Percentiles rank a stretch among this genome's conserved stretches.
Conservation (phyloP, 2,329 filamentous ascomycete genomes). For the Cercospora zeae-maydis region DNA sequence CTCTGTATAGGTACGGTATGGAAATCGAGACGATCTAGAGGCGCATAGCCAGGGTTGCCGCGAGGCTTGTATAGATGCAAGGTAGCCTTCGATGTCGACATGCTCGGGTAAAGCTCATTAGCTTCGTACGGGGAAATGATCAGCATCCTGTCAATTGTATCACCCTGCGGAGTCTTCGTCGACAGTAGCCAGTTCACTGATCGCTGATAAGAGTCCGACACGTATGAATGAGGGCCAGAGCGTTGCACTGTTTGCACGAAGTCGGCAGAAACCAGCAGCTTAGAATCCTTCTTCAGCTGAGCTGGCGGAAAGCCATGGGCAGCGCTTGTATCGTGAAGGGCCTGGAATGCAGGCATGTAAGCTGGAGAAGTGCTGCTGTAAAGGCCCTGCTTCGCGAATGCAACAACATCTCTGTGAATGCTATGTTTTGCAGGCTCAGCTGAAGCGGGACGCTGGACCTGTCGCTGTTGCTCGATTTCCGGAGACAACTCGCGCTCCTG, state of each 20-base stretch:
- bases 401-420: constrained; percentile 44
- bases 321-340: constrained; percentile 9
- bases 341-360: constrained; percentile 17
- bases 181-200: constrained; percentile 56
- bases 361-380: constrained; percentile 31
- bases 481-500: constrained; percentile 66
- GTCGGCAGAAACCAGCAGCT: constrained; percentile 18
- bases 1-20: constrained; percentile 34
- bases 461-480: constrained; percentile 59
- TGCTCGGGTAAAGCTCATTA: constrained; percentile 45
- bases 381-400: constrained; percentile 42
- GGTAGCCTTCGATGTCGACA: constrained; percentile 34
- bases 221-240: neutral
- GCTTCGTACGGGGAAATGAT: constrained; percentile 63
- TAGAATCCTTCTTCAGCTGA: constrained; percentile 12
- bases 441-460: constrained; percentile 48
- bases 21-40: constrained; percentile 49
- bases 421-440: constrained; percentile 42
- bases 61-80: constrained; percentile 54
- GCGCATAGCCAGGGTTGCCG: constrained; percentile 36
- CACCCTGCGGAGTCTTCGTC: constrained; percentile 13
- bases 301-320: constrained; percentile 1
- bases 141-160: constrained; percentile 38
- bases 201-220: constrained; percentile 50
- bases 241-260: constrained; percentile 14